Base-by-base conservation (phyloP, 176 grass and related monocot species). In the Saccharum officinarum region DNA sequence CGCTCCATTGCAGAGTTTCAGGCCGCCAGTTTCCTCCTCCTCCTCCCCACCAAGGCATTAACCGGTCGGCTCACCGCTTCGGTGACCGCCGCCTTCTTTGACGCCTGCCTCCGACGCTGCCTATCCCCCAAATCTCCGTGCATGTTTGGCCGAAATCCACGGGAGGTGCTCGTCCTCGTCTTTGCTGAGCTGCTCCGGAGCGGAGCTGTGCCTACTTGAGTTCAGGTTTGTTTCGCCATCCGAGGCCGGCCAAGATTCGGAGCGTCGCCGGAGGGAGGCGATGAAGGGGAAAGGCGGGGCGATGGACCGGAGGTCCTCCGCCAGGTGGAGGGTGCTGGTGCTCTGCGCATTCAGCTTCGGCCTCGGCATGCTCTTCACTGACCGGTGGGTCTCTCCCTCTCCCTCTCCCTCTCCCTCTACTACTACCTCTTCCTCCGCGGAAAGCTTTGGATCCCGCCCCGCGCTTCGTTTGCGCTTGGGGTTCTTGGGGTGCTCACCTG, bases 321-420 rank as follows among this genome's bases (percentile, higher is more conserved):
- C 84, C 20, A 89, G 87, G 83, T 95, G 93, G 93, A 90, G 70
- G 87, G 6, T 98, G 88, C 31, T 92, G 18, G 38, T 92, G 31
- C 84, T 95, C 57, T 98, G 91, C 86, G 50, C 92, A 47, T 93
- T 76, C 75, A 66, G 95, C 89, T 98, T 98, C 86, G 89, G 79
- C 52, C 82, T 98, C 67, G 95, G 95, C 61, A 90, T 98, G 93
- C 85, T 95, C 67, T 90, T 98, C 87, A 92, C 95, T 7, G 83
- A 92, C 80, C 92, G 89, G 95, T 98, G 31, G 13, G 77, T 86
- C 54, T 77, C 52, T 38, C 40, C 30, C 31, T 14, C 49, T n/a
- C 7, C 14, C 60, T 42, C 13, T 72, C 46, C 7, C 15, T 54
- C 60, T 42, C 13, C 64, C 46, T 18, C 15, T 54, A 46, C 44